A percentile compares a stretch with the other conserved stretches of the same genome.
These are phyloP conservation scores for Glebionis coronaria DNA, from an alignment of 129 eudicot genomes.

Conservation along the genomic window DNA sequence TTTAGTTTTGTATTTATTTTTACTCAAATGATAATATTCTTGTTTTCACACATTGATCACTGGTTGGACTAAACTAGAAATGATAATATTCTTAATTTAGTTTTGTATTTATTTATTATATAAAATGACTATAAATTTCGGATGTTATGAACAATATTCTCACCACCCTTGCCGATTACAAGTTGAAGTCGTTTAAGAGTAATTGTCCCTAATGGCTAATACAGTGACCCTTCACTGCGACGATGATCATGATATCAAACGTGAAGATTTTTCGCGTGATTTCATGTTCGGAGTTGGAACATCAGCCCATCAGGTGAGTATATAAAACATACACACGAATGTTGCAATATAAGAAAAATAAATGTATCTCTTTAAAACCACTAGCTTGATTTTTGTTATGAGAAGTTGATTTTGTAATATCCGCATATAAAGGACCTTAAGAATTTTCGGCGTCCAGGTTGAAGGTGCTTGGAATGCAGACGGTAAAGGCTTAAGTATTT, in stretches of 20 bases:
- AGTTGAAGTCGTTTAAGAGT: too few species aligned
- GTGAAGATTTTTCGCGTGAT: constrained; percentile 15
- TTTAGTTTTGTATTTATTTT: too few species aligned
- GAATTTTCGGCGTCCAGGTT: constrained; percentile 5
- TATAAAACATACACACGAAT: too few species aligned
- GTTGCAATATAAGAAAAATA: neutral
- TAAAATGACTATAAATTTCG: too few species aligned
- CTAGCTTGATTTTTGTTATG: neutral
- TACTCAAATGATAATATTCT: too few species aligned
- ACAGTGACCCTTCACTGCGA: neutral
- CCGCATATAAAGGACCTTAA: neutral
- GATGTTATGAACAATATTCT: too few species aligned
- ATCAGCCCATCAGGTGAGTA: constrained; percentile 24
- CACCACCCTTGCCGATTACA: too few species aligned
- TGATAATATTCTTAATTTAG: too few species aligned
- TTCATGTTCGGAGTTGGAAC: constrained; percentile 35
- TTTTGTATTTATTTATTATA: too few species aligned
- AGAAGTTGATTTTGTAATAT: neutral
- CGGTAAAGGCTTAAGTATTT: constrained; percentile 28
- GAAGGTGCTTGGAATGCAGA: constrained; percentile 31
- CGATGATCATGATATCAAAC: constrained; percentile 9
- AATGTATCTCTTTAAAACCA: neutral
- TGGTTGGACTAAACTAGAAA: too few species aligned
- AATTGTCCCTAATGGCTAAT: too few species aligned
- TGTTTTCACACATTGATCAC: too few species aligned